A percentile compares a stretch with the other conserved stretches of the same genome.
Evolutionary conservation across 2,329 filamentous ascomycete species (phyloP).

Genomic region (Diaporthe humulicola): DNA sequence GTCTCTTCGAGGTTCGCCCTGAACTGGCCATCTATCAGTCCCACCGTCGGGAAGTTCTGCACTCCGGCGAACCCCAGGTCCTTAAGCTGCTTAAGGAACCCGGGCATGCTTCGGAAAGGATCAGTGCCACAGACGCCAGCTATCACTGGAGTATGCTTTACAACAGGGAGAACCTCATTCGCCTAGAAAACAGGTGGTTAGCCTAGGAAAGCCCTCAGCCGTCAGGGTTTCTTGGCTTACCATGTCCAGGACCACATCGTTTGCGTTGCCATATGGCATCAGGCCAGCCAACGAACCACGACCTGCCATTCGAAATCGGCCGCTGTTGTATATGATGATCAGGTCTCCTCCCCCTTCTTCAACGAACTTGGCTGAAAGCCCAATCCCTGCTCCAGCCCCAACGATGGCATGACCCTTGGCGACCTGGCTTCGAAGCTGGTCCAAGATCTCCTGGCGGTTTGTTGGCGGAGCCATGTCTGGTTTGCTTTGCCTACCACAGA

Average conservation of each 20-base stretch:
- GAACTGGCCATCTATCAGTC: constrained; percentile 77
- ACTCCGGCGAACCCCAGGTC: constrained; percentile 76
- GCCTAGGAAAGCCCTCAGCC: neutral
- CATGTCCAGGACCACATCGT: constrained; percentile 79
- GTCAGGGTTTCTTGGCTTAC: constrained; percentile 48
- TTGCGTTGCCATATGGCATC: constrained; percentile 80
- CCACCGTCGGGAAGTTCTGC: constrained; percentile 82
- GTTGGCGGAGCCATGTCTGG: constrained; percentile 68
- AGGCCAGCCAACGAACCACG: constrained; percentile 76
- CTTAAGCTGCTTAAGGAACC: constrained; percentile 71
- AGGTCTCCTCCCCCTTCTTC: constrained; percentile 77
- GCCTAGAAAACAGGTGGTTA: constrained; percentile 55
- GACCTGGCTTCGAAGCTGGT: constrained; percentile 66
- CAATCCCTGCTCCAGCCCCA: constrained; percentile 78
- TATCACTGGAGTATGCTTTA: constrained; percentile 74
- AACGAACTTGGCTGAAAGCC: constrained; percentile 78
- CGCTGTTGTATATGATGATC: constrained; percentile 81
- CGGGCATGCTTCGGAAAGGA: constrained; percentile 73
- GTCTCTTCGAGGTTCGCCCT: constrained; percentile 78
- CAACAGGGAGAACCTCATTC: constrained; percentile 74
- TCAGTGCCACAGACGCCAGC: constrained; percentile 80
- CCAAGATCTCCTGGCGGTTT: constrained; percentile 68
- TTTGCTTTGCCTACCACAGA: neutral
- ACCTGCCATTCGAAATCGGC: constrained; percentile 80
- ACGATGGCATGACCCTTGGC: constrained; percentile 70